A percentile compares a stretch with the other conserved stretches of the same genome.
Conservation (phyloP, 768 basidiomycete genomes). For the Boletus reticulatus region DNA sequence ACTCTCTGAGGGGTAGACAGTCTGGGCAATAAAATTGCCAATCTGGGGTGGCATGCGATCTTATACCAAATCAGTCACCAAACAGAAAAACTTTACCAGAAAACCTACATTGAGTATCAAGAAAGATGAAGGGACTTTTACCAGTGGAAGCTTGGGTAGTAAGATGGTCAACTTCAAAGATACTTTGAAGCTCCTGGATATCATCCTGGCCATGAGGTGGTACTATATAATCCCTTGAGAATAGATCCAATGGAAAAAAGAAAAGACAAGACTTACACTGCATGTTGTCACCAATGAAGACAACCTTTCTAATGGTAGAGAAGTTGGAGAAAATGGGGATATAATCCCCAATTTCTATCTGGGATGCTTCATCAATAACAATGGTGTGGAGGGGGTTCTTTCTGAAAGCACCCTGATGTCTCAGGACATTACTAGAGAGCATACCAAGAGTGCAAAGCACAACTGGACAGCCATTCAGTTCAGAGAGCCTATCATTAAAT, state of each 20-base stretch:
- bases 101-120: conserved; percentile 72
- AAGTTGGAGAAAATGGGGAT: conserved; percentile 37
- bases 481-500: conserved; percentile 30
- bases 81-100: neutral
- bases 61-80: conserved; percentile 27
- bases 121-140: conserved; percentile 43
- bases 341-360: conserved; percentile 58
- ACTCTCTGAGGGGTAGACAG: conserved; percentile 54
- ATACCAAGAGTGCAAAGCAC: conserved; percentile 77
- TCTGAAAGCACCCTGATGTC: conserved; percentile 18
- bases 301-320: conserved; percentile 45
- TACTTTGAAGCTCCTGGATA: conserved; percentile 60
- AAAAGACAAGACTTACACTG: conserved; percentile 45
- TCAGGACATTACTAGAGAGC: conserved; percentile 47
- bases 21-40: conserved; percentile 66
- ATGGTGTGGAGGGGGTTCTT: conserved; percentile 44
- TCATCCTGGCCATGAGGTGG: conserved; percentile 80
- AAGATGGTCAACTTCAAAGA: conserved; percentile 76
- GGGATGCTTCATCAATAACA: conserved; percentile 65
- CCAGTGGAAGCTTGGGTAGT: conserved; percentile 18
- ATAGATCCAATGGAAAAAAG: conserved; percentile 30
- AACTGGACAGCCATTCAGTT: conserved; percentile 46
- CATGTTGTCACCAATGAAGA: conserved; percentile 67
- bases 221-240: conserved; percentile 44
- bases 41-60: conserved; percentile 86